phyloP scores from a whole-genome alignment of 2,329 filamentous ascomycete species.

The Penicillium hordei region DNA sequence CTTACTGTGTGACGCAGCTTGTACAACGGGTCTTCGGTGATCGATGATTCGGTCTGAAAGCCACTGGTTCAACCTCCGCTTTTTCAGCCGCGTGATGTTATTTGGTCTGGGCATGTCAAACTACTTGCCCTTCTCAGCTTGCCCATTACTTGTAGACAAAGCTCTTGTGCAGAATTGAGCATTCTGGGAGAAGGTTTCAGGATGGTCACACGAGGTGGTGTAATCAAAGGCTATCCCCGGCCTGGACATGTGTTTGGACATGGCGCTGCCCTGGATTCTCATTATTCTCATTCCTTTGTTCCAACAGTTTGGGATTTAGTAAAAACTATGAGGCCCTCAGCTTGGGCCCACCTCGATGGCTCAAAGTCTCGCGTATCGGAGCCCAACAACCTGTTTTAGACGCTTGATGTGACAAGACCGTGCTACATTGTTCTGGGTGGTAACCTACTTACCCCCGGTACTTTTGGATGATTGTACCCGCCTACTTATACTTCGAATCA shows the following conservation, averaged over 20 bases:
- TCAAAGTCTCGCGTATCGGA: background rate
- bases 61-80: slow-evolving; percentile 2
- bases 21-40: slow-evolving; percentile 18
- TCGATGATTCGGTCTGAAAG: slow-evolving; percentile 14
- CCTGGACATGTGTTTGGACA: background rate
- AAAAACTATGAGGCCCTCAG: background rate
- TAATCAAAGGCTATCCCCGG: slow-evolving; percentile 6
- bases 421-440: background rate
- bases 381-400: background rate
- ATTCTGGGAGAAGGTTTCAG: slow-evolving; percentile 2
- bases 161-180: background rate
- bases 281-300: background rate
- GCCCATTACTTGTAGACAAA: background rate
- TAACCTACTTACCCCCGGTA: background rate
- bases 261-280: background rate
- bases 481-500: slow-evolving; percentile 6
- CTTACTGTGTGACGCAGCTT: slow-evolving; percentile 25
- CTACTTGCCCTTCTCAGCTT: slow-evolving; percentile 9
- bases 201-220: slow-evolving; percentile 11
- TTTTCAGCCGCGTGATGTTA: slow-evolving; percentile 15
- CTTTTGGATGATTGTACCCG: background rate
- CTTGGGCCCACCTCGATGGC: background rate
- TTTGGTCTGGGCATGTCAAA: background rate
- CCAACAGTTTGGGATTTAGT: background rate
- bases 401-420: background rate